These are phyloP conservation scores for Meira nashicola DNA, from an alignment of 1,284 basidiomycete genomes.

Conservation along the genomic window DNA sequence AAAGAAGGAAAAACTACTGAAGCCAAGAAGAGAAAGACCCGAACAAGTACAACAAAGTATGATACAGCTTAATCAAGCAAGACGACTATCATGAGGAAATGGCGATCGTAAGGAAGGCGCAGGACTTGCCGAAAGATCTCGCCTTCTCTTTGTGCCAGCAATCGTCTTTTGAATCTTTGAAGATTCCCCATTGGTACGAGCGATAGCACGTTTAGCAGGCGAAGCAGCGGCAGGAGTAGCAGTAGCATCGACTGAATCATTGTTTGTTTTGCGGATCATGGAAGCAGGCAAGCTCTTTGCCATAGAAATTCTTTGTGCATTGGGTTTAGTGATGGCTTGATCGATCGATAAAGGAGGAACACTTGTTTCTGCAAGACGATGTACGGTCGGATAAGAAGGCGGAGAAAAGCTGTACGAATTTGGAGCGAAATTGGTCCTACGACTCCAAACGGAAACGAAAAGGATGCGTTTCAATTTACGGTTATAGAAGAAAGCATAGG, in stretches of 20 bases:
- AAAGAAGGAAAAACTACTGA: background rate
- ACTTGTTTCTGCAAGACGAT: slow-evolving; percentile 5
- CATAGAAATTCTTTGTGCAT: background rate
- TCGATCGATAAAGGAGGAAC: background rate
- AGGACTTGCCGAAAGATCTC: slow-evolving; percentile 35
- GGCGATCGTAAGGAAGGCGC: slow-evolving; percentile 47
- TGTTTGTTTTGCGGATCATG: background rate
- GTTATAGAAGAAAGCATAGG: slow-evolving; percentile 96
- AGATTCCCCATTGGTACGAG: slow-evolving; percentile 21
- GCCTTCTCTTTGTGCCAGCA: slow-evolving; percentile 20
- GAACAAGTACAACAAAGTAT: background rate
- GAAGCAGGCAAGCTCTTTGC: slow-evolving; percentile 3
- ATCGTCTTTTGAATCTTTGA: background rate
- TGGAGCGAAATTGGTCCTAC: background rate
- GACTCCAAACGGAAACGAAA: slow-evolving; percentile 78
- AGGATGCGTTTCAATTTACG: slow-evolving; percentile 82
- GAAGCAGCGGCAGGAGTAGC: slow-evolving; percentile 13
- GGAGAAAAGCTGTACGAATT: slow-evolving; percentile 10
- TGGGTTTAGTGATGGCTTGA: background rate
- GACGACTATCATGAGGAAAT: slow-evolving; percentile 40
- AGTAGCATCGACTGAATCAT: background rate
- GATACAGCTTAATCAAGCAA: background rate
- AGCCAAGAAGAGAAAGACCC: background rate
- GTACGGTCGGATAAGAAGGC: background rate
- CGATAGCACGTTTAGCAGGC: slow-evolving; percentile 38